Base-by-base conservation (phyloP, 2,329 filamentous ascomycete genomes). In the Orbilia blumenaviensis region DNA sequence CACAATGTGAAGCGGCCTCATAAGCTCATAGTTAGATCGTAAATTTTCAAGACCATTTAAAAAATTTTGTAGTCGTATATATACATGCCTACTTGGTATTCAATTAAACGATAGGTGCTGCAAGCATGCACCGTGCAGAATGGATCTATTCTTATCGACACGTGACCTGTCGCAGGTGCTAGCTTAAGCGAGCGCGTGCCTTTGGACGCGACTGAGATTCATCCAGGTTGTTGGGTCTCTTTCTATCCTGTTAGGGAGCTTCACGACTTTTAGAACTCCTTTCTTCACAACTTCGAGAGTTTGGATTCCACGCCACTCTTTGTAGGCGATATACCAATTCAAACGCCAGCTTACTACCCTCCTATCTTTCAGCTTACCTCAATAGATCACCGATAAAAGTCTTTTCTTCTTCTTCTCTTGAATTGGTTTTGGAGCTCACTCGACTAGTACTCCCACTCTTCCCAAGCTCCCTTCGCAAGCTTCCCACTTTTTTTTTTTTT, bases 181-280 rank as follows among this genome's bases (percentile, higher is more conserved):
- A 7, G 56, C n/a, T 60, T 34, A 66, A 71, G 66, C 66, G 54
- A 62, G 54, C 66, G 66, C 66, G 66, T 69, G 66, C 36, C 27
- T 34, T 46, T 27, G 50, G 56, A 71, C 66, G 66, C 66, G 66
- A 71, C 44, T 34, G 41, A 68, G 32, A 41, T 42, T 36, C 64
- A 52, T 60, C 41, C 66, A 58, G 29, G 54, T 62, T 62, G 58
- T 58, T 52, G 66, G 66, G 66, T 71, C 29, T 36, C 16, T 21
- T 18, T n/a, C 64, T 46, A 12, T 41, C 52, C 16, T 36, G 50
- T n/a, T n/a, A n/a, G n/a, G 41, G 29, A 60, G 36, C 52, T 61
- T 52, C 64, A 61, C 29, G 23, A 23, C 16, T 46, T 38, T 21
- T 10, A 25, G 36, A 32, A 29, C 41, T 58, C 46, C 52, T 56